phyloP scores from a whole-genome alignment of 192 early-diverging fungal species.

The Funneliformis mosseae region DNA sequence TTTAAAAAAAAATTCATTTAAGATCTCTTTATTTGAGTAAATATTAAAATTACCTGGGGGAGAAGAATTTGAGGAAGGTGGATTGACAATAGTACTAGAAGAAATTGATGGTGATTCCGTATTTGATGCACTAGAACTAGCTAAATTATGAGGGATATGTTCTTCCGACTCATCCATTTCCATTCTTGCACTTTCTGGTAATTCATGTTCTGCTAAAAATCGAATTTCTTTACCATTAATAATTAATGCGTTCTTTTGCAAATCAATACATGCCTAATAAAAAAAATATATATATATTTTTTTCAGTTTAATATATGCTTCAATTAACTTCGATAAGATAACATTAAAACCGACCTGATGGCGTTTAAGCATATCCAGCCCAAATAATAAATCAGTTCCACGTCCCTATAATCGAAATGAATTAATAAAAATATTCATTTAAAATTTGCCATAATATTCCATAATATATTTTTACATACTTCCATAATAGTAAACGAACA shows the following conservation, averaged over 20 bases:
- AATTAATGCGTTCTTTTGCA: conserved; percentile 77
- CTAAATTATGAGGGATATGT: conserved; percentile 26
- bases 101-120: conserved; percentile 31
- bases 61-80: background rate
- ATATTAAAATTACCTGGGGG: background rate
- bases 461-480: conserved; percentile 19
- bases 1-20: conserved; percentile 6
- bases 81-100: conserved; percentile 13
- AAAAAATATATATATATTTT: background rate
- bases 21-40: too few species aligned
- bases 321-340: background rate
- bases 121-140: conserved; percentile 38
- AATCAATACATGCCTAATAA: conserved; percentile 81
- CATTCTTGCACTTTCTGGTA: conserved; percentile 64
- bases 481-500: conserved; percentile 96
- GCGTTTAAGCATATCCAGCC: conserved; percentile 93
- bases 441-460: conserved; percentile 25
- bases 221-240: conserved; percentile 80
- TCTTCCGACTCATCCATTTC: conserved; percentile 34
- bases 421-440: too few species aligned
- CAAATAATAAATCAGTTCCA: conserved; percentile 89
- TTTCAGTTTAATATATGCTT: background rate
- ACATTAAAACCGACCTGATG: conserved; percentile 60
- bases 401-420: too few species aligned
- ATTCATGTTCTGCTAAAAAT: conserved; percentile 90